phyloP scores from a whole-genome alignment of 2,329 filamentous ascomycete genomes.

The Truncatella angustata region DNA sequence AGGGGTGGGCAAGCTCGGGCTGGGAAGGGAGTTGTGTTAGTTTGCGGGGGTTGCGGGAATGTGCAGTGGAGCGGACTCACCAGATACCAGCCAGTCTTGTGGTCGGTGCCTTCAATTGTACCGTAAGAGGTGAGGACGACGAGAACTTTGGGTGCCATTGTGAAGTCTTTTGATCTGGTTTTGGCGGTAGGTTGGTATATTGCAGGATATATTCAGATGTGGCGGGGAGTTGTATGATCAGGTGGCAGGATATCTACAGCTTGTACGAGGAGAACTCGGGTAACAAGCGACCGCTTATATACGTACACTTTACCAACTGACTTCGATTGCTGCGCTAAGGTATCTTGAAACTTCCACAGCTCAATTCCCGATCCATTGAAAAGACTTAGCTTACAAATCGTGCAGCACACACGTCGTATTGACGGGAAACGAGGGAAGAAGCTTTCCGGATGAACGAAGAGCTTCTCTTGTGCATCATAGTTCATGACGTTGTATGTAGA shows the following conservation, averaged over 20 bases:
- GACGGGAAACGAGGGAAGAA: background rate
- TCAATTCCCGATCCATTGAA: too few species aligned
- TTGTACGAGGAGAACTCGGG: background rate
- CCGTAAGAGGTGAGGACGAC: constrained; percentile 66
- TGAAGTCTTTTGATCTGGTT: background rate
- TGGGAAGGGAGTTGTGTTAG: constrained; percentile 21
- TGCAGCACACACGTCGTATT: too few species aligned
- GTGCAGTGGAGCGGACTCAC: constrained; percentile 37
- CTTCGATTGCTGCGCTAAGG: background rate
- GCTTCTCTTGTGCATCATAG: background rate
- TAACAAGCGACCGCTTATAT: background rate
- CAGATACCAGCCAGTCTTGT: constrained; percentile 70
- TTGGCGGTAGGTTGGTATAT: background rate
- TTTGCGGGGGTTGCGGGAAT: background rate
- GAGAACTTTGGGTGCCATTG: constrained; percentile 61
- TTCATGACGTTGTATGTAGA: background rate
- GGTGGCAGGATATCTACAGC: background rate
- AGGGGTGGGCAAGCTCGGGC: constrained; percentile 65
- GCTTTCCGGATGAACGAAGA: background rate
- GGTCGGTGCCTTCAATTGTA: constrained; percentile 46
- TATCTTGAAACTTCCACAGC: background rate
- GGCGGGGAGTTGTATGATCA: background rate
- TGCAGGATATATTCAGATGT: background rate
- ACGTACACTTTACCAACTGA: background rate
- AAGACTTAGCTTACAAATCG: too few species aligned